Evolutionary conservation across 805 yeast species (phyloP), one percentile per base, ranked within the genome.

Genomic region (Myxozyma kluyveri): DNA sequence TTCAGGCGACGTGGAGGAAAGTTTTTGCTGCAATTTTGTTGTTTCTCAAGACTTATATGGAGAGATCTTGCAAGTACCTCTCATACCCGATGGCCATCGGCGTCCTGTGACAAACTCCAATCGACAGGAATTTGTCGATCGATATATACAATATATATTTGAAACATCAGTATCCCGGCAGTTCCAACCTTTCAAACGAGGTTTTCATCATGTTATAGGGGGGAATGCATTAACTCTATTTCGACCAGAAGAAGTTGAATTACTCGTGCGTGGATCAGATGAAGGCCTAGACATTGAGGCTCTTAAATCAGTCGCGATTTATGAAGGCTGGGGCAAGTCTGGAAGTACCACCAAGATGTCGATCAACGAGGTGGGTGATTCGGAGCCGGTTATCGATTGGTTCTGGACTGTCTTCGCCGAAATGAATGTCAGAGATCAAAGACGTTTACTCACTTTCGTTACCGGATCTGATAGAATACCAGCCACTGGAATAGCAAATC

Each of bases 401-500:
- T 88, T 91, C 65, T 91, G 99, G 98, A 82, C 84, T 17, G 80
- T 81, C 65, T 76, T 87, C 60, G 72, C 71, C n/a, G 61, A 69
- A 9, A 65, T 83, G 47, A 63, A 69, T 1, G 69, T 69, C 32
- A 61, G 52, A 3, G 72, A 76, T 27, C 95, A 86, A 60, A 80
- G 81, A 57, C 78, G 77, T 60, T 71, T 91, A 40, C 69, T 91
- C 35, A 72, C 76, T 18, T 91, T 91, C 66, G 82, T 90, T 2
- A 90, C 96, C 0, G 97, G 98, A 0, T 84, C 95, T 1, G 96
- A 88, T 63, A 72, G 96, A 41, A 75, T 93, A 5, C 98, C 99
- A 0, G 95, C 96, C 0, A 87, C 96, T 0, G 99, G 99, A 0
- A 75, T 88, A 26, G 83, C 86, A 27, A 83, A 85, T 46, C 70